These are phyloP conservation scores for Bremia lactucae DNA, from an alignment of 352 stramenopile genomes.

Conservation along the genomic window DNA sequence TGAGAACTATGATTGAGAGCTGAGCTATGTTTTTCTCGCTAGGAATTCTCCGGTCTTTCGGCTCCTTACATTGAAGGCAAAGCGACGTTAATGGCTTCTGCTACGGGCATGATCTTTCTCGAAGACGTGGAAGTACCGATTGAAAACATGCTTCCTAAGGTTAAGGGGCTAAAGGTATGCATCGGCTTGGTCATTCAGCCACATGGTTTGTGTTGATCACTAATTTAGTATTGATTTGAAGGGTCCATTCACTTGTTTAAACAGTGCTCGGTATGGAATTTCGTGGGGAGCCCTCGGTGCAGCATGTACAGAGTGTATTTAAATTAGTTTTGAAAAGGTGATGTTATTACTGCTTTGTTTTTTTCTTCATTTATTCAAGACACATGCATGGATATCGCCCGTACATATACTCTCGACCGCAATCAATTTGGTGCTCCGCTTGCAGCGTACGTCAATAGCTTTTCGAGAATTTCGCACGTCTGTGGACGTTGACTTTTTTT, in stretches of 20 bases:
- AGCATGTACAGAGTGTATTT: conserved; percentile 68
- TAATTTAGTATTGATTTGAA: conserved; percentile 9
- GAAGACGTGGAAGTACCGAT: conserved; percentile 92
- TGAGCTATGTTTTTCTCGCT: neutral
- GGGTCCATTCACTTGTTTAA: conserved; percentile 96
- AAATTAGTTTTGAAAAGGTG: neutral
- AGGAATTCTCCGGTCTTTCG: conserved; percentile 87
- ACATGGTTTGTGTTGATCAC: neutral
- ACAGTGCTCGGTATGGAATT: conserved; percentile 96
- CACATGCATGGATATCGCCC: conserved; percentile 88
- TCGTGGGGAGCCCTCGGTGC: conserved; percentile 94
- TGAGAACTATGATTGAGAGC: neutral
- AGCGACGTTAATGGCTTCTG: conserved; percentile 89
- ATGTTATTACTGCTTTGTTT: neutral
- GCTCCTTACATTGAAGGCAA: conserved; percentile 96
- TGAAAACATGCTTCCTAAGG: conserved; percentile 89
- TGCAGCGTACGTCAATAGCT: conserved; percentile 63
- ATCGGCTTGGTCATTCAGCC: neutral
- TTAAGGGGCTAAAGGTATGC: conserved; percentile 70
- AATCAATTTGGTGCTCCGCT: conserved; percentile 94
- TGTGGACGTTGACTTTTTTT: conserved; percentile 4
- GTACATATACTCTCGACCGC: conserved; percentile 92
- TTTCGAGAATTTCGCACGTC: neutral
- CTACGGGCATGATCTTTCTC: conserved; percentile 97
- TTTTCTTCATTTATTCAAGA: conserved; percentile 30